phyloP scores from a whole-genome alignment of 768 basidiomycete species.

The Macrolepiota fuliginosa region DNA sequence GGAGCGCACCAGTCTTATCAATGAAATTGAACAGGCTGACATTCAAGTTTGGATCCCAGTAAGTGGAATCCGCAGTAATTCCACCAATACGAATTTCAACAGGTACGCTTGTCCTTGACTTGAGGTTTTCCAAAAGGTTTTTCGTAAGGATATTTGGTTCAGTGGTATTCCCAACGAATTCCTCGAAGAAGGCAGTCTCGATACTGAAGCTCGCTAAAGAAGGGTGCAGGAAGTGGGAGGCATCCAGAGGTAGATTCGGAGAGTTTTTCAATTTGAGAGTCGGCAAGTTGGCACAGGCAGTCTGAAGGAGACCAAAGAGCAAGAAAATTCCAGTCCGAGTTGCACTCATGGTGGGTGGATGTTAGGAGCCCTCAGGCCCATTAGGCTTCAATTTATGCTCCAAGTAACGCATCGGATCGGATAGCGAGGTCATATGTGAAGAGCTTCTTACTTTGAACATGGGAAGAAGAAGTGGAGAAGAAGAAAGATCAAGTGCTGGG shows the following conservation, averaged over 20 bases:
- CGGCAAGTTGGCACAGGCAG: constrained; percentile 2
- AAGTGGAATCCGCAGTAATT: constrained; percentile 53
- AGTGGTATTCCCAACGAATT: constrained; percentile 44
- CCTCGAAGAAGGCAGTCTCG: constrained; percentile 53
- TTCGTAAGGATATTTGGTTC: constrained; percentile 41
- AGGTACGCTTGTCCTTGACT: constrained; percentile 40
- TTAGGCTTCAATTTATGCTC: background rate
- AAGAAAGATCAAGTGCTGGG: background rate
- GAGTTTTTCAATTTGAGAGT: constrained; percentile 19
- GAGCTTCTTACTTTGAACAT: background rate
- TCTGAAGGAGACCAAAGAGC: background rate
- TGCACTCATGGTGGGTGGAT: background rate
- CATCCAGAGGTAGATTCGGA: constrained; percentile 38
- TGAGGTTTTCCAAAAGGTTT: constrained; percentile 44
- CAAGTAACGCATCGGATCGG: background rate
- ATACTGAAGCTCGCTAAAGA: constrained; percentile 52
- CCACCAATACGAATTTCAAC: constrained; percentile 51
- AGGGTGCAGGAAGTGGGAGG: constrained; percentile 41
- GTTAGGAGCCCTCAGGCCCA: background rate
- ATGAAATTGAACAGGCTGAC: constrained; percentile 43
- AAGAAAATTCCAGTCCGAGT: background rate
- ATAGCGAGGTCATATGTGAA: background rate
- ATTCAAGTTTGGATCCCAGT: constrained; percentile 41
- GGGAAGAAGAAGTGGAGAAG: constrained; percentile 1
- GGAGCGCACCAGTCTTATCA: constrained; percentile 37